Evolutionary conservation across 2,329 filamentous ascomycete genomes (phyloP).

Genomic region (Thielaviopsis ethacetica): DNA sequence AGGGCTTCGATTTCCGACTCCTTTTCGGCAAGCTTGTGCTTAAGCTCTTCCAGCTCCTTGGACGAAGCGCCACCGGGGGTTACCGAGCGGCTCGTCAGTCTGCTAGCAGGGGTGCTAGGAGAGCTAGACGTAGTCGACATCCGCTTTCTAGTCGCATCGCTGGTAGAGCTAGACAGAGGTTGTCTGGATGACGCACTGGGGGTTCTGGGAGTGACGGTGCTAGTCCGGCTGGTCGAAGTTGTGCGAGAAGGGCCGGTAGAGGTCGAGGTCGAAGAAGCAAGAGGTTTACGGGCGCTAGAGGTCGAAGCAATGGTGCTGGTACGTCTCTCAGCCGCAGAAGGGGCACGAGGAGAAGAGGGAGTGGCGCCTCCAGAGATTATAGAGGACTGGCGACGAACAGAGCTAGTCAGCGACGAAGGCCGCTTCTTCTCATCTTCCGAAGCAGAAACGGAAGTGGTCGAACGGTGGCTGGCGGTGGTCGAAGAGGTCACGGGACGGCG

Average conservation of each 20-base stretch:
- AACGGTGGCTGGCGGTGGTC: constrained; percentile 26
- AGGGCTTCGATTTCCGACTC: constrained; percentile 41
- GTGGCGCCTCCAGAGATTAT: constrained; percentile 16
- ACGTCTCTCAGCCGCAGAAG: constrained; percentile 14
- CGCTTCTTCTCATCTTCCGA: constrained; percentile 34
- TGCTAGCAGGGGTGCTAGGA: constrained; percentile 23
- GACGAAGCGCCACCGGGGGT: constrained; percentile 24
- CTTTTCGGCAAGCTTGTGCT: constrained; percentile 39
- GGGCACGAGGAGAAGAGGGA: constrained; percentile 18
- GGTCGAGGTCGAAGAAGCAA: constrained; percentile 5
- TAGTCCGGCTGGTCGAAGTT: constrained; percentile 5
- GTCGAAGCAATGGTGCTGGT: constrained; percentile 24
- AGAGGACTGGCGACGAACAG: constrained; percentile 21
- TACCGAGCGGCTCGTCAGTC: constrained; percentile 16
- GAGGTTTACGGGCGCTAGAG: constrained; percentile 15
- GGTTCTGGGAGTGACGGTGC: constrained; percentile 17
- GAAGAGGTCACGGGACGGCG: constrained; percentile 21
- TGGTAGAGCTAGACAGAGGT: constrained; percentile 18
- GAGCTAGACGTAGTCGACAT: constrained; percentile 32
- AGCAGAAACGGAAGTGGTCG: constrained; percentile 30
- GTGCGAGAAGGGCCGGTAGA: not conserved
- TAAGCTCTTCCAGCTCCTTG: constrained; percentile 44
- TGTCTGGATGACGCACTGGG: constrained; percentile 20
- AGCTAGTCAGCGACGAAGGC: constrained; percentile 14
- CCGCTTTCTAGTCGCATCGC: constrained; percentile 38